Percentiles rank a stretch among this genome's conserved stretches.
Conservation (phyloP, 169 alveolate species). For the Cryptosporidium meleagridis region DNA sequence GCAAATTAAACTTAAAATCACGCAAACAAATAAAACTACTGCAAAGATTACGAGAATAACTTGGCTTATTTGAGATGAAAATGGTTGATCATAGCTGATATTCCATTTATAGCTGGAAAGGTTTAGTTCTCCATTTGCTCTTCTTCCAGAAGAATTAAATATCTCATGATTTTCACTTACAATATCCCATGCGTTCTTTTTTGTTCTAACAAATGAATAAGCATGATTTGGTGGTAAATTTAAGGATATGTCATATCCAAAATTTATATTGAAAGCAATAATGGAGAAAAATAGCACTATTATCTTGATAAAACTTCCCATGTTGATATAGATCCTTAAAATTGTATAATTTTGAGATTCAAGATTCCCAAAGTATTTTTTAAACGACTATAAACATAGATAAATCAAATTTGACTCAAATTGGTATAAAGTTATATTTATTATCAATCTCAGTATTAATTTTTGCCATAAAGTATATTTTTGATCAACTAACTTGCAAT, state of each 20-base stretch:
- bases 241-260: background rate
- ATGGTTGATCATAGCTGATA: conserved; percentile 3
- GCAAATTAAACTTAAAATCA: conserved; percentile 20
- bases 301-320: background rate
- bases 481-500: background rate
- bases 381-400: no score
- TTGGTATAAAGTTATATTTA: no score
- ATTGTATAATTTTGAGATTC: no score
- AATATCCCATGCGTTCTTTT: conserved; percentile 67
- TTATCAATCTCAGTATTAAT: background rate
- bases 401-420: background rate
- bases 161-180: conserved; percentile 41
- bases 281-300: background rate
- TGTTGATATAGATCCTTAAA: background rate
- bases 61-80: conserved; percentile 63
- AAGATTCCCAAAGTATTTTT: background rate
- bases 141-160: background rate
- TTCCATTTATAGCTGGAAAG: conserved; percentile 6
- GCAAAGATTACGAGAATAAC: conserved; percentile 14
- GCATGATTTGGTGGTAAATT: background rate
- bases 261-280: background rate
- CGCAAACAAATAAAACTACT: conserved; percentile 15
- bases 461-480: background rate
- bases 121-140: background rate
- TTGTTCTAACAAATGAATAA: conserved; percentile 1